Evolutionary conservation across 1,139 yeast species (phyloP).

Genomic region (Sugiyamaella sp.): DNA sequence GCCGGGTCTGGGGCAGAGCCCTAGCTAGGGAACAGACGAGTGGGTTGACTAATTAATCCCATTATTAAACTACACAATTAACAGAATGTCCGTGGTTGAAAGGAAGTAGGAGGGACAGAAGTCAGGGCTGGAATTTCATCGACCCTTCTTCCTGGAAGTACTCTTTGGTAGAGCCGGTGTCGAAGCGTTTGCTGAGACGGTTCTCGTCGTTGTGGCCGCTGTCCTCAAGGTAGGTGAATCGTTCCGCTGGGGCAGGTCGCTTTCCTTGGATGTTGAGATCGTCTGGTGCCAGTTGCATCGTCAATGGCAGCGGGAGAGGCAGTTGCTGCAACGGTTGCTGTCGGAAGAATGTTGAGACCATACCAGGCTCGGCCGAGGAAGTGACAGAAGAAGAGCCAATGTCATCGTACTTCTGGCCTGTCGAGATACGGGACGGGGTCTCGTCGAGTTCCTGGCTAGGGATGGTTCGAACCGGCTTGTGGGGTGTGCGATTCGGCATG

Average conservation of each 20-base stretch:
- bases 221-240: conserved; percentile 12
- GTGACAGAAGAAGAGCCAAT: conserved; percentile 3
- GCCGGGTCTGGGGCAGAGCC: conserved; percentile 2
- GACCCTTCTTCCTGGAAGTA: background rate
- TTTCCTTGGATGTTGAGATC: conserved; percentile 3
- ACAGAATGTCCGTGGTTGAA: background rate
- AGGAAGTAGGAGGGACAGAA: background rate
- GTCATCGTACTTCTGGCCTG: conserved; percentile 3
- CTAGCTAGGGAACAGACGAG: background rate
- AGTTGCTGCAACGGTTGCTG: conserved; percentile 2
- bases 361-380: background rate
- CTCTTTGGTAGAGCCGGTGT: background rate
- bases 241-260: conserved; percentile 4
- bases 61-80: background rate
- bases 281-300: background rate
- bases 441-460: conserved; percentile 6
- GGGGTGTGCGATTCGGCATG: conserved; percentile 7
- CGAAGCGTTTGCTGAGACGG: background rate
- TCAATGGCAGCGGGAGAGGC: conserved; percentile 1
- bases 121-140: background rate
- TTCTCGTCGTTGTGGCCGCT: background rate
- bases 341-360: conserved; percentile 2
- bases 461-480: background rate
- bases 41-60: background rate
- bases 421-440: conserved; percentile 11